A percentile compares a stretch with the other conserved stretches of the same genome.
Conservation (phyloP, 2,329 filamentous ascomycete genomes). For the Graphium sp. region DNA sequence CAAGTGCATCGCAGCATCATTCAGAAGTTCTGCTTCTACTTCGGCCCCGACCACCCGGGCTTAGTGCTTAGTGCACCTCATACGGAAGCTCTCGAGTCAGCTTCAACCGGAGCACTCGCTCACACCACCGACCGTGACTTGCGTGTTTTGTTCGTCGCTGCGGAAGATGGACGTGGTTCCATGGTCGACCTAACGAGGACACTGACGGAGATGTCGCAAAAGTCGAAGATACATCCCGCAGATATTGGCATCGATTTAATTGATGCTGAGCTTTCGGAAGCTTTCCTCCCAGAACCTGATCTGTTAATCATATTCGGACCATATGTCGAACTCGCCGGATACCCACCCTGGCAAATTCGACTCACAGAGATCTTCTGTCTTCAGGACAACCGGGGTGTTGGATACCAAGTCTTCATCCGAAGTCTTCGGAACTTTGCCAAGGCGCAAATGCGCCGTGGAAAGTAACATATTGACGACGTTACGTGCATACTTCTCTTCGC, state of each 20-base stretch:
- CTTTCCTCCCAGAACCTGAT: slow-evolving; percentile 78
- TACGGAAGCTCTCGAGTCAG: slow-evolving; percentile 19
- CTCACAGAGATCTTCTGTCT: slow-evolving; percentile 85
- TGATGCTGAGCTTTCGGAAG: slow-evolving; percentile 68
- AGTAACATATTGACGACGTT: slow-evolving; percentile 17
- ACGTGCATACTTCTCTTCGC: slow-evolving; percentile 4
- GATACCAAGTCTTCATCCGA: slow-evolving; percentile 84
- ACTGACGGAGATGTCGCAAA: slow-evolving; percentile 85
- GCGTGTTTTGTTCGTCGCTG: slow-evolving; percentile 45
- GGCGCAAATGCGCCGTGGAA: slow-evolving; percentile 77
- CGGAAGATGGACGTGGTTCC: slow-evolving; percentile 80
- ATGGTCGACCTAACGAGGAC: slow-evolving; percentile 93
- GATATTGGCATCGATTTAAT: slow-evolving; percentile 80
- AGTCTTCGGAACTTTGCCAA: slow-evolving; percentile 71
- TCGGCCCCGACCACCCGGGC: slow-evolving; percentile 56
- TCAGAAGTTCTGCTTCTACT: slow-evolving; percentile 73
- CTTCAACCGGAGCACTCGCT: slow-evolving; percentile 9
- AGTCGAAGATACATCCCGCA: slow-evolving; percentile 59
- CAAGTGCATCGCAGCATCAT: slow-evolving; percentile 66
- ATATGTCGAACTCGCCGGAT: slow-evolving; percentile 69
- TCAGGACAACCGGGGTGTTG: slow-evolving; percentile 64
- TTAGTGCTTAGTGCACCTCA: slow-evolving; percentile 39
- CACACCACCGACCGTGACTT: slow-evolving; percentile 5
- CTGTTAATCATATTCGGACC: slow-evolving; percentile 77
- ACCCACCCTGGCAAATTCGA: slow-evolving; percentile 91